These are phyloP conservation scores for Aspergillus aculeatinus DNA, from an alignment of 2,329 filamentous ascomycete genomes.

Conservation along the genomic window DNA sequence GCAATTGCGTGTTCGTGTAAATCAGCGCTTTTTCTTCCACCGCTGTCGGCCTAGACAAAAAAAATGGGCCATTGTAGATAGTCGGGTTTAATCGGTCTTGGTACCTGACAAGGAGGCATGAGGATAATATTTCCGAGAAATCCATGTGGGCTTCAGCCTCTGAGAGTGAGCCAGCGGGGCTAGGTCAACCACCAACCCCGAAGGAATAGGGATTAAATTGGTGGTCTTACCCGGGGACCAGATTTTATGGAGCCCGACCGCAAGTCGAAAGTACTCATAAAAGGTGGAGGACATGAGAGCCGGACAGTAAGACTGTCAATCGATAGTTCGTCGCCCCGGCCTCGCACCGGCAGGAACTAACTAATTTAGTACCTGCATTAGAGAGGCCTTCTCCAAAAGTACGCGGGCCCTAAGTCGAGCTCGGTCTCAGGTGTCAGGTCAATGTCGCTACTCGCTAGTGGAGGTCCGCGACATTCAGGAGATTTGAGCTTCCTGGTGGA, in stretches of 20 bases:
- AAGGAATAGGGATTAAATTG: no score
- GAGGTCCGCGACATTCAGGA: not conserved
- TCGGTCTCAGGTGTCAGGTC: not conserved
- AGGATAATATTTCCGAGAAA: not conserved
- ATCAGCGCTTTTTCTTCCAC: not conserved
- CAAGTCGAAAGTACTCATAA: not conserved
- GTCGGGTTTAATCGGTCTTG: not conserved
- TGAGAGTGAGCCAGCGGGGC: not conserved
- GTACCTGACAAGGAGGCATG: not conserved
- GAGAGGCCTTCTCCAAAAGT: conserved; percentile 7
- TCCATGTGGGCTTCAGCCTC: not conserved
- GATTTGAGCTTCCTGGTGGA: conserved; percentile 16
- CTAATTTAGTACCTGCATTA: conserved; percentile 16
- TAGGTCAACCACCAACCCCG: not conserved
- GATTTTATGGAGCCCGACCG: not conserved
- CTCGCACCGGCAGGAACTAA: conserved; percentile 8
- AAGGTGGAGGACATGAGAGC: not conserved
- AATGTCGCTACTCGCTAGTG: not conserved
- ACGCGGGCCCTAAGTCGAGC: conserved; percentile 11
- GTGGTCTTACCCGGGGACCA: not conserved
- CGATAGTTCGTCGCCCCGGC: conserved; percentile 14
- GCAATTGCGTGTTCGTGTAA: not conserved
- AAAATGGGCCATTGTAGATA: not conserved
- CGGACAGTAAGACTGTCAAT: conserved; percentile 11
- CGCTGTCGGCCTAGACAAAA: not conserved